Base-by-base conservation (phyloP, 805 yeast species). In the Scheffersomyces lignosus region DNA sequence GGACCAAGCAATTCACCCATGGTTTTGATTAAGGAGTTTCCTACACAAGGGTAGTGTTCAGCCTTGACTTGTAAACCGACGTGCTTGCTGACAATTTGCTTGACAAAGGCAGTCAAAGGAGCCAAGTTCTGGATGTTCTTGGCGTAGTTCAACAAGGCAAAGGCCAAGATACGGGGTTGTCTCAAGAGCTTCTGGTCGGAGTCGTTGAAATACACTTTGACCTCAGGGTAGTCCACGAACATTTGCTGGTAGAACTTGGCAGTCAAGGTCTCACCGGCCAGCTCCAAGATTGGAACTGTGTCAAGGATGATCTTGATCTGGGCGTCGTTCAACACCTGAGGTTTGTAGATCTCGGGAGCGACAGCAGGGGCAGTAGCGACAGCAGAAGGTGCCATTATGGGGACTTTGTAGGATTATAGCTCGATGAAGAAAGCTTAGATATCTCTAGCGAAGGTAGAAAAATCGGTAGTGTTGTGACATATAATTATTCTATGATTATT, bases 21-120 rank as follows among this genome's bases (percentile, higher is more conserved):
- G 10, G 87, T 77, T 18, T 62, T 61, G 22, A 83, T 52, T n/a
- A 84, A 58, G 41, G 72, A 69, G 20, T 57, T 52, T 18, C 88
- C 90, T 22, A 83, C 88, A 45, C 78, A 67, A 15, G 80, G 77
- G 48, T 83, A 83, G 40, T 82, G 87, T 38, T 78, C 83, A 3
- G 88, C 77, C 43, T 61, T 54, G 29, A 83, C 71, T 50, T 77
- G 77, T 43, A 83, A 62, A 29, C 85, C 84, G 40, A 76, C 80
- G 47, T 83, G 90, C 56, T 82, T 83, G 45, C 69, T 71, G 30
- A 75, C 83, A 48, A 83, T 79, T 42, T 75, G 78, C 33, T 71
- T 62, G 7, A 83, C 86, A 41, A 77, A 75, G 1, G 62, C 74
- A 9, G 66, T 51, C 27, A 83, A 60, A 8, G 75, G 79, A 3